Evolutionary conservation across 2,329 filamentous ascomycete species (phyloP).

Genomic region (Monosporascus sp.): DNA sequence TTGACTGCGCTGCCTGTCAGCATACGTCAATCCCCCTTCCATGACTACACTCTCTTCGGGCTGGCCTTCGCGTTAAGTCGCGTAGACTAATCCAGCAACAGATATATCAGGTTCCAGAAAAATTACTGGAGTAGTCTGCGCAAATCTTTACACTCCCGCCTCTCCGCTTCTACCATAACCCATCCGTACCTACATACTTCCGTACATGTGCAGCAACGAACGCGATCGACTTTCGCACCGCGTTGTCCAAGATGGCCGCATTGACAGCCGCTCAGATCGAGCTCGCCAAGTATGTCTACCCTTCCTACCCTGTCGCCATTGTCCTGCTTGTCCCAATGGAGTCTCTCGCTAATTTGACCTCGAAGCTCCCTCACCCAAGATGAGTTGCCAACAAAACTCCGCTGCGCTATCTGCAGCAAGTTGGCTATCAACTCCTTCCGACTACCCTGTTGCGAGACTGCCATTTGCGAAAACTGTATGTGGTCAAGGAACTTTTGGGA

Average conservation of each 20-base stretch:
- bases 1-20: not conserved
- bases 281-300: slow-evolving; percentile 46
- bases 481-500: slow-evolving; percentile 11
- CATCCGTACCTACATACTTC: slow-evolving; percentile 1
- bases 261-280: slow-evolving; percentile 50
- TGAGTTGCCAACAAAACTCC: slow-evolving; percentile 91
- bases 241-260: slow-evolving; percentile 23
- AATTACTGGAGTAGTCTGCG: not conserved
- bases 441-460: slow-evolving; percentile 90
- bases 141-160: not conserved
- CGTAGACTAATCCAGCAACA: not conserved
- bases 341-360: slow-evolving; percentile 9
- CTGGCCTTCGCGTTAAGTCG: not conserved
- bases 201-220: slow-evolving; percentile 13
- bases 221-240: slow-evolving; percentile 6
- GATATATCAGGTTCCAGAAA: not conserved
- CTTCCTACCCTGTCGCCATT: not conserved
- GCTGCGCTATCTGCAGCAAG: slow-evolving; percentile 90
- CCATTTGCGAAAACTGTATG: slow-evolving; percentile 86
- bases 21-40: not conserved
- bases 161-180: no score
- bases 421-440: slow-evolving; percentile 87
- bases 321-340: slow-evolving; percentile 1
- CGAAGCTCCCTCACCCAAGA: slow-evolving; percentile 69
- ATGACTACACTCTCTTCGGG: not conserved